Evolutionary conservation across 2,329 filamentous ascomycete genomes (phyloP).

Genomic region (Mycogone perniciosa): DNA sequence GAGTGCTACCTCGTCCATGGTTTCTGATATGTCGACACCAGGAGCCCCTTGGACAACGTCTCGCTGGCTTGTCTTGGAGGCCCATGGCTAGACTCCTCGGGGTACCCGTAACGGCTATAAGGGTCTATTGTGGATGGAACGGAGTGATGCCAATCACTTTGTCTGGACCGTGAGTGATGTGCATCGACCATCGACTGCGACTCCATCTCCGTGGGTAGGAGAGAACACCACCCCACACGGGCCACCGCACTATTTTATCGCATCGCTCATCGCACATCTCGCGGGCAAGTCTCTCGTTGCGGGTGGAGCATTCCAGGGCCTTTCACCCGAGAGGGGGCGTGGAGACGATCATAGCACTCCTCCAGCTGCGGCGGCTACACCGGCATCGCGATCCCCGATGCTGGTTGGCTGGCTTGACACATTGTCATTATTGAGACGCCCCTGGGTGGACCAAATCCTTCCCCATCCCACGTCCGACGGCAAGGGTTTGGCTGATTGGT

Average conservation of each 20-base stretch:
- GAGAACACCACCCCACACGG: constrained; percentile 4
- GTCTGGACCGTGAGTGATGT: constrained; percentile 14
- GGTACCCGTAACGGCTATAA: background rate
- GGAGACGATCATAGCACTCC: background rate
- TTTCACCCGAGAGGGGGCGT: constrained; percentile 3
- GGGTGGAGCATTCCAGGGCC: constrained; percentile 7
- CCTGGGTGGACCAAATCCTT: constrained; percentile 21
- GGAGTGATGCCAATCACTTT: constrained; percentile 10
- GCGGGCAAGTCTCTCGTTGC: constrained; percentile 3
- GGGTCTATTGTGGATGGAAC: constrained; percentile 6
- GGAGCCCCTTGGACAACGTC: background rate
- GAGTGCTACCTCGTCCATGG: constrained; percentile 1
- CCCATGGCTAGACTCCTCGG: background rate
- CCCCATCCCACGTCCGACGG: constrained; percentile 20
- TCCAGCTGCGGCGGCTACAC: constrained; percentile 5
- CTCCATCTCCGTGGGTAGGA: constrained; percentile 11
- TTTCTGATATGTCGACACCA: constrained; percentile 11
- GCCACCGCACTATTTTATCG: constrained; percentile 1
- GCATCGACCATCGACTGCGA: constrained; percentile 4
- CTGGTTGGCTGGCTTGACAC: constrained; percentile 10
- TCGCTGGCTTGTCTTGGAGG: background rate
- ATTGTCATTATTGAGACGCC: constrained; percentile 19
- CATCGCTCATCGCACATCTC: background rate
- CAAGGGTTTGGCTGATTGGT: constrained; percentile 4
- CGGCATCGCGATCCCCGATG: constrained; percentile 6